Conservation (phyloP, 345 rosid species). For the Sonneratia alba region DNA sequence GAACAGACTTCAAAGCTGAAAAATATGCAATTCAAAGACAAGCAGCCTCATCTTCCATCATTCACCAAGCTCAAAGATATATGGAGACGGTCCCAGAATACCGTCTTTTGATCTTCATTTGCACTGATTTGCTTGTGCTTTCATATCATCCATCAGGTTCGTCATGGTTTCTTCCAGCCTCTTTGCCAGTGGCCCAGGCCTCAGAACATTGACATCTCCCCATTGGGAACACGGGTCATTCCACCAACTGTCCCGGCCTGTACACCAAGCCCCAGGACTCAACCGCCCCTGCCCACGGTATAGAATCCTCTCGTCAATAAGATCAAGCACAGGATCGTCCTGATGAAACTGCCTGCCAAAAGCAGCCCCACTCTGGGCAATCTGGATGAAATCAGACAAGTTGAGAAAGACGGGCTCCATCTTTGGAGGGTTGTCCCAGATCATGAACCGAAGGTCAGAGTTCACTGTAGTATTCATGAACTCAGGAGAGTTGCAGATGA, state of each 20-base stretch:
- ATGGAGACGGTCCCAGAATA: neutral
- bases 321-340: slow-evolving; percentile 62
- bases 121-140: slow-evolving; percentile 66
- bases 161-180: slow-evolving; percentile 54
- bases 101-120: slow-evolving; percentile 31
- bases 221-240: slow-evolving; percentile 89
- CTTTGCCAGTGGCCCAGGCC: slow-evolving; percentile 72
- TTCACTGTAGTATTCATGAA: slow-evolving; percentile 79
- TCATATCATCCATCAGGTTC: slow-evolving; percentile 65
- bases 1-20: neutral
- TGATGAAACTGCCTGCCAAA: slow-evolving; percentile 71
- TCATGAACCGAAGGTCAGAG: slow-evolving; percentile 72
- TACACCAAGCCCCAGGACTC: slow-evolving; percentile 90
- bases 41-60: neutral
- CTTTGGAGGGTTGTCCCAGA: slow-evolving; percentile 97
- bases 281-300: slow-evolving; percentile 49
- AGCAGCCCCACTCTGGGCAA: slow-evolving; percentile 84
- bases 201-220: slow-evolving; percentile 75
- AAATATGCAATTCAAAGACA: neutral
- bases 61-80: neutral
- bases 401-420: slow-evolving; percentile 86
- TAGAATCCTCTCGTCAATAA: slow-evolving; percentile 65
- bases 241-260: slow-evolving; percentile 64
- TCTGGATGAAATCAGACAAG: slow-evolving; percentile 44
- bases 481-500: slow-evolving; percentile 81